Evolutionary conservation across 2,329 filamentous ascomycete genomes (phyloP), one percentile per base, ranked within the genome.

Genomic region (Paraphoma sp.): DNA sequence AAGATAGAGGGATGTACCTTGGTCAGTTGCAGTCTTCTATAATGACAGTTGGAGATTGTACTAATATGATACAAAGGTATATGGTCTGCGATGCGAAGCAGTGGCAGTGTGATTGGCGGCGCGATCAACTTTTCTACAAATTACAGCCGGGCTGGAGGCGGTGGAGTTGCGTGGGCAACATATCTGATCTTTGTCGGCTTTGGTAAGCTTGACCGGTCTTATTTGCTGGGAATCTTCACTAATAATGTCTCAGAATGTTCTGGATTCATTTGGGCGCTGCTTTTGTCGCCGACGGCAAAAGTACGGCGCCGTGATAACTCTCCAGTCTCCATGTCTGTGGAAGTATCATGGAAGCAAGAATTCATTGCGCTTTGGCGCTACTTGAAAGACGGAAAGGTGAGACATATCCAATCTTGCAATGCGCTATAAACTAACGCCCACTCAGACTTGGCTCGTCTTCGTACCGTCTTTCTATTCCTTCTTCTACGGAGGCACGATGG

Each of bases 51-150:
- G 29, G 14, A 12, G n/a, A 49, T 18, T 42, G 1, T 41, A 42
- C 16, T 55, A 16, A 58, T 1, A 18, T 31, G 14, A 42, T 28
- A 29, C 6, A 58, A 36, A 36, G 55, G 55, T 8, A 49, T 56
- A 29, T 59, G 56, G 56, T 59, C 56, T 9, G 56, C 56, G 28
- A 59, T 59, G 56, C 56, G 56, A 50, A 59, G 43, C 45, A 47
- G 31, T 14, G 56, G 56, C 23, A 59, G 56, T 42, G 46, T 56
- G 12, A 59, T 59, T 43, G 56, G 56, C 29, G 56, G 56, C 6
- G 56, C 45, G 12, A 59, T 59, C 23, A 59, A 59, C 17, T 59
- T 59, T 12, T 59, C 56, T 9, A 59, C 50, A 2, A 59, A 59
- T 16, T 49, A 30, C 30, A 45, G 18, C n/a, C 41, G 56, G 16